A percentile compares a stretch with the other conserved stretches of the same genome.
These are phyloP conservation scores for Blastocystis sp. DNA, from an alignment of 352 stramenopile genomes.

Conservation along the genomic window DNA sequence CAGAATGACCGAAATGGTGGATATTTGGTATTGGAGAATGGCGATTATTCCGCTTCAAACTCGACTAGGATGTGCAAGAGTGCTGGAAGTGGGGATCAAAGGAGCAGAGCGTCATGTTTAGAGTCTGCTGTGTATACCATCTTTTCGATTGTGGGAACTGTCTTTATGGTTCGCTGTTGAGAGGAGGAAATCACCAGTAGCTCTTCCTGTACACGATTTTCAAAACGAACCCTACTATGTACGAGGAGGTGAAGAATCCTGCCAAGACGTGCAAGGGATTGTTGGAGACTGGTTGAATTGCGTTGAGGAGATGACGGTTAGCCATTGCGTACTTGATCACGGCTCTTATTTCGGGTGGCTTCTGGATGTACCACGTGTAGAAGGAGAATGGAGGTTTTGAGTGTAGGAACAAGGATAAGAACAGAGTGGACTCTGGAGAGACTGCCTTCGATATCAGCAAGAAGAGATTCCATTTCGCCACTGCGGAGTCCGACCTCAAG, in stretches of 20 bases:
- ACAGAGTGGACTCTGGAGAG: not conserved
- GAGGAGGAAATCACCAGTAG: not conserved
- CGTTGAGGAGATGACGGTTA: not conserved
- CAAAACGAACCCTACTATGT: constrained; percentile 39
- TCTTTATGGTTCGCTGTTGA: not conserved
- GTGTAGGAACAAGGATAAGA: constrained; percentile 37
- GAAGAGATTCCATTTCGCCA: constrained; percentile 49
- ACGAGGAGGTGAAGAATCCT: constrained; percentile 42
- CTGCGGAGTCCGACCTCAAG: not conserved
- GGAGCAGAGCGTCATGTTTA: not conserved
- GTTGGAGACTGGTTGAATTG: constrained; percentile 4
- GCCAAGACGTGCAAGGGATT: constrained; percentile 24
- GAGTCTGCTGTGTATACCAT: constrained; percentile 30
- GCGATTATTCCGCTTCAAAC: not conserved
- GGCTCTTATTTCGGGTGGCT: not conserved
- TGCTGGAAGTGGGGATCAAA: not conserved
- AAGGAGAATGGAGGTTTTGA: not conserved
- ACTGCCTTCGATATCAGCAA: constrained; percentile 44
- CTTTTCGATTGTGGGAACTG: constrained; percentile 51
- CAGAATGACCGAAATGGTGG: not conserved
- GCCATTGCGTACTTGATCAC: constrained; percentile 41
- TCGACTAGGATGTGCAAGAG: constrained; percentile 20
- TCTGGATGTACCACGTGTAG: constrained; percentile 51
- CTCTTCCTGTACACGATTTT: constrained; percentile 48
- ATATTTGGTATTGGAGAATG: not conserved